Percentiles rank a stretch among this genome's conserved stretches.
These are phyloP conservation scores for Aegilops longissima DNA, from an alignment of 176 grass and related monocot genomes.

Conservation along the genomic window DNA sequence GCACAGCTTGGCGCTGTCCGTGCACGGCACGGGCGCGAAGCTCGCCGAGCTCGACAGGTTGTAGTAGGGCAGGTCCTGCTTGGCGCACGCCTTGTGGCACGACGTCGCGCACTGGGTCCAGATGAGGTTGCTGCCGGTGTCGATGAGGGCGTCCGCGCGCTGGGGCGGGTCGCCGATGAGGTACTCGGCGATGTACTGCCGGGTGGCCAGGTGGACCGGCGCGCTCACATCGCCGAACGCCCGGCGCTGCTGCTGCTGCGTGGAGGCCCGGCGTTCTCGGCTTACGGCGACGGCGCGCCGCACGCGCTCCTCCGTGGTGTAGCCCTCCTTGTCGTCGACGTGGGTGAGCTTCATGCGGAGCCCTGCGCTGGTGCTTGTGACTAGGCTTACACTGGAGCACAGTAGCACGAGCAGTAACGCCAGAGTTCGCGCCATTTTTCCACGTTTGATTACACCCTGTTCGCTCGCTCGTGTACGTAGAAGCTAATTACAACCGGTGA, in stretches of 20 bases:
- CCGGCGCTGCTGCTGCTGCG: neutral
- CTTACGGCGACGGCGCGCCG: slow-evolving; percentile 6
- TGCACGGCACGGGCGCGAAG: slow-evolving; percentile 12
- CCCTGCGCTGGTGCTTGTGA: neutral
- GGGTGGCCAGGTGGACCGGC: slow-evolving; percentile 3
- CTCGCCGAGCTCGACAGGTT: neutral
- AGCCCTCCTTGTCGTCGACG: slow-evolving; percentile 9
- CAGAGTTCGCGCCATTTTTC: slow-evolving; percentile 6
- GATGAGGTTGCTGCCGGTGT: neutral
- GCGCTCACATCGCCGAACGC: neutral
- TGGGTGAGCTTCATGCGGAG: slow-evolving; percentile 26
- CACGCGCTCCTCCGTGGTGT: slow-evolving; percentile 34
- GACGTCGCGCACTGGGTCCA: neutral
- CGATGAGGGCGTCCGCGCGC: neutral
- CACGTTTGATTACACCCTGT: neutral
- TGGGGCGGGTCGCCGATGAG: slow-evolving; percentile 15
- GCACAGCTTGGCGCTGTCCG: neutral
- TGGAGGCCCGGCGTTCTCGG: neutral
- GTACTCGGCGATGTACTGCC: slow-evolving; percentile 30
- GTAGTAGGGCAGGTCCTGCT: slow-evolving; percentile 30
- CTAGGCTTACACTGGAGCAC: neutral
- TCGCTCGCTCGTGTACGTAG: neutral
- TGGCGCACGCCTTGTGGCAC: neutral
- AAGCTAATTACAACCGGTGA: neutral
- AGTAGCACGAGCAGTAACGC: neutral